phyloP scores from a whole-genome alignment of 2,329 filamentous ascomycete genomes.

The Claviceps quebecensis region DNA sequence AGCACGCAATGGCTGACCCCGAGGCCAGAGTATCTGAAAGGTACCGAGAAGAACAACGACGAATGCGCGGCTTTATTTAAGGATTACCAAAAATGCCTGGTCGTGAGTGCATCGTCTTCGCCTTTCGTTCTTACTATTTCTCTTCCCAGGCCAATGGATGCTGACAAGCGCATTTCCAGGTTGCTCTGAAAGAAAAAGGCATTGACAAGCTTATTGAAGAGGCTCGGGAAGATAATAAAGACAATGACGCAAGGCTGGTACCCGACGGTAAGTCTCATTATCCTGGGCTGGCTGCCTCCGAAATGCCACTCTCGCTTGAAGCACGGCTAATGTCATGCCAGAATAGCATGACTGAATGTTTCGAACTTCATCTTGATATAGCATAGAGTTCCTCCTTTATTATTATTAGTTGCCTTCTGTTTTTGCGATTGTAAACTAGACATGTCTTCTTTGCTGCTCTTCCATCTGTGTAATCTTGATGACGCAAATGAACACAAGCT shows the following conservation, averaged over 20 bases:
- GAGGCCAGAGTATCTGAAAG: slow-evolving; percentile 68
- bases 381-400: not conserved
- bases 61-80: slow-evolving; percentile 81
- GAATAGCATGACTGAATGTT: not conserved
- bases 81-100: slow-evolving; percentile 75
- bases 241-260: slow-evolving; percentile 55
- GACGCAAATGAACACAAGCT: too few species aligned
- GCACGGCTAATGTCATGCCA: not conserved
- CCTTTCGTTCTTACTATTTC: not conserved
- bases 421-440: not conserved
- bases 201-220: slow-evolving; percentile 91
- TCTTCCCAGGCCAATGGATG: not conserved
- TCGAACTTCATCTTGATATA: not conserved
- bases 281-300: not conserved
- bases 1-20: not conserved
- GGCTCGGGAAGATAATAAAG: slow-evolving; percentile 74
- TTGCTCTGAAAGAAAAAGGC: slow-evolving; percentile 72
- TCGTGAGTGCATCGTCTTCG: slow-evolving; percentile 32
- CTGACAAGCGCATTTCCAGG: slow-evolving; percentile 34
- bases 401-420: not conserved
- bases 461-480: not conserved
- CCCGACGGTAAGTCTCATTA: slow-evolving; percentile 23
- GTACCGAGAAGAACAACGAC: slow-evolving; percentile 63
- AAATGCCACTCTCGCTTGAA: not conserved
- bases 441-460: not conserved